phyloP scores from a whole-genome alignment of 345 rosid genomes.

The Zanthoxylum bungeanum region DNA sequence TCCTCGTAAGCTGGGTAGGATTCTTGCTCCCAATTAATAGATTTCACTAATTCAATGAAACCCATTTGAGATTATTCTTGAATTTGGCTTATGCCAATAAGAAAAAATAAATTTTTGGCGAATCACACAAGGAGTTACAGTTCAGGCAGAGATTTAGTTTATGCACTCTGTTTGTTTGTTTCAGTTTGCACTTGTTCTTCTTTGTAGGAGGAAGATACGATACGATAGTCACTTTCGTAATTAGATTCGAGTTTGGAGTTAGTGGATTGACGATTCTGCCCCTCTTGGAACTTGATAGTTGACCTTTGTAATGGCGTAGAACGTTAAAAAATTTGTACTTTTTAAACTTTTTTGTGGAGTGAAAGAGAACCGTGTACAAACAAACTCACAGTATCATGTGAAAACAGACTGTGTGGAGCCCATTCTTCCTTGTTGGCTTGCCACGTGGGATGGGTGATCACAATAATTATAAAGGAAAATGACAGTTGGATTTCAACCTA shows the following conservation, averaged over 20 bases:
- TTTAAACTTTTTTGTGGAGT: background rate
- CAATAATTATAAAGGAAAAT: no score
- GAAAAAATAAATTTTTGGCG: background rate
- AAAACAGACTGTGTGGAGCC: background rate
- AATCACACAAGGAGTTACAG: constrained; percentile 16
- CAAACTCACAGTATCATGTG: background rate
- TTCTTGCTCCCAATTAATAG: constrained; percentile 72
- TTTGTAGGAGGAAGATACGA: no score
- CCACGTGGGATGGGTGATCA: background rate
- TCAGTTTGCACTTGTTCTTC: no score
- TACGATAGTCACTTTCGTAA: background rate
- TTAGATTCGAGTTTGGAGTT: background rate
- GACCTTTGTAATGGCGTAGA: no score
- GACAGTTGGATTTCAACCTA: no score
- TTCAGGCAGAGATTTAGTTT: background rate
- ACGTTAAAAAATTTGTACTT: no score
- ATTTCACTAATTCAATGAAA: constrained; percentile 40
- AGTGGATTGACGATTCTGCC: background rate
- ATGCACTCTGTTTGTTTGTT: no score
- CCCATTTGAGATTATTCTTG: constrained; percentile 38
- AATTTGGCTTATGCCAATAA: constrained; percentile 19
- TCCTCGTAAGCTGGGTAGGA: constrained; percentile 80
- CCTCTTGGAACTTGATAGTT: background rate
- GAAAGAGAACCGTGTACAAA: background rate
- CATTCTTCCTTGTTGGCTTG: background rate